phyloP scores from a whole-genome alignment of 371 early-diverging fungal species.

The Choanephora cucurbitarum region DNA sequence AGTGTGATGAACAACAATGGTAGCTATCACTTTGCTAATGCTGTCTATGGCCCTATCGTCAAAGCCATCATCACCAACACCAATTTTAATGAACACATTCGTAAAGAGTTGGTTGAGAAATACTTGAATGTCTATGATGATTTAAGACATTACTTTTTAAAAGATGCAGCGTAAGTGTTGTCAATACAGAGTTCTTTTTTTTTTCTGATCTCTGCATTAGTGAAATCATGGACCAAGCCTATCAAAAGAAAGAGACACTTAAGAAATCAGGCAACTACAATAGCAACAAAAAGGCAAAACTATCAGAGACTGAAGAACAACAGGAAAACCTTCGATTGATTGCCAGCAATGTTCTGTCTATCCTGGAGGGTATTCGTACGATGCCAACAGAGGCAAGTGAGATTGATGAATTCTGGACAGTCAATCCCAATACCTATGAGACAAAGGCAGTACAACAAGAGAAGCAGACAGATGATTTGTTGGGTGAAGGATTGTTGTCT shows the following conservation, averaged over 20 bases:
- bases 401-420: slow-evolving; percentile 66
- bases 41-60: slow-evolving; percentile 54
- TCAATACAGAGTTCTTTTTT: too few relatives aligned
- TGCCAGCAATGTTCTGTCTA: slow-evolving; percentile 54
- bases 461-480: slow-evolving; percentile 29
- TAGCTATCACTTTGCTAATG: slow-evolving; percentile 52
- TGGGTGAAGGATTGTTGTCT: slow-evolving; percentile 35
- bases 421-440: slow-evolving; percentile 41
- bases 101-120: slow-evolving; percentile 64
- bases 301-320: background rate
- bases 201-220: slow-evolving; percentile 16
- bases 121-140: slow-evolving; percentile 83
- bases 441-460: slow-evolving; percentile 25
- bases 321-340: slow-evolving; percentile 20
- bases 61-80: slow-evolving; percentile 54
- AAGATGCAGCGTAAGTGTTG: slow-evolving; percentile 59
- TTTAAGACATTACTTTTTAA: slow-evolving; percentile 77
- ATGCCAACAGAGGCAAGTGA: slow-evolving; percentile 65
- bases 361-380: slow-evolving; percentile 56
- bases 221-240: slow-evolving; percentile 32
- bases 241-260: slow-evolving; percentile 17
- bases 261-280: slow-evolving; percentile 10
- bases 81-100: slow-evolving; percentile 63
- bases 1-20: slow-evolving; percentile 32
- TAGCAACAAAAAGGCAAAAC: slow-evolving; percentile 19